These are phyloP conservation scores for Leishmania aethiopica DNA, from an alignment of 208 protist species.

Conservation along the genomic window DNA sequence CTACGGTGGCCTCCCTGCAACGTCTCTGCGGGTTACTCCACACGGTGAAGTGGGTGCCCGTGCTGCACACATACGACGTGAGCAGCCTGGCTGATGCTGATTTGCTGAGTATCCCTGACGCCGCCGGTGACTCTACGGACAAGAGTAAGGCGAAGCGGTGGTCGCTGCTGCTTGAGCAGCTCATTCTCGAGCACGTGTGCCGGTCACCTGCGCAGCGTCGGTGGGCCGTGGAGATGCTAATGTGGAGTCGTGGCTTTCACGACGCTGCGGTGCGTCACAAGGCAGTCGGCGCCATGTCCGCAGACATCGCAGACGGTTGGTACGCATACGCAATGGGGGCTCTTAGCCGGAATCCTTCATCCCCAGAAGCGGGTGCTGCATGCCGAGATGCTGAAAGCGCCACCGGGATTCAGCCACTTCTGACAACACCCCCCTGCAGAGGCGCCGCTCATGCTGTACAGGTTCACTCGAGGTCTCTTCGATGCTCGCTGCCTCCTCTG, in stretches of 20 bases:
- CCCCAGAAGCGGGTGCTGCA: neutral
- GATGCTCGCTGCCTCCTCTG: constrained; percentile 15
- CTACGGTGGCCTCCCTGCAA: constrained; percentile 36
- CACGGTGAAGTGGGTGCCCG: constrained; percentile 37
- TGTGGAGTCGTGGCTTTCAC: constrained; percentile 31
- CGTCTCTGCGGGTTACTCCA: constrained; percentile 31
- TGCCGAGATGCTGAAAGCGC: constrained; percentile 1
- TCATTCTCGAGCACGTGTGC: constrained; percentile 27
- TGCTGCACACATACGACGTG: constrained; percentile 44
- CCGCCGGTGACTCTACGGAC: neutral
- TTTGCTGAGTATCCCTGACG: constrained; percentile 24
- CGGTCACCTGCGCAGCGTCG: constrained; percentile 22
- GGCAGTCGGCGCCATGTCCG: constrained; percentile 5
- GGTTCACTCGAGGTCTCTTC: constrained; percentile 15
- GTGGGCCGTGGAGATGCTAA: constrained; percentile 19
- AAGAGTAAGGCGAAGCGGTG: neutral
- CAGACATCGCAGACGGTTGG: constrained; percentile 22
- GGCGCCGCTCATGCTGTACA: constrained; percentile 23
- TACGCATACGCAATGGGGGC: constrained; percentile 30
- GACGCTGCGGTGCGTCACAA: constrained; percentile 1
- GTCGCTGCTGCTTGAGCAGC: constrained; percentile 23
- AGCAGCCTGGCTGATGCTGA: constrained; percentile 32
- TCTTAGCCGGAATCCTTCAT: constrained; percentile 7
- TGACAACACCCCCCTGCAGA: constrained; percentile 10
- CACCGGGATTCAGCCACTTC: neutral